These are phyloP conservation scores for Polytrichum formosum DNA, from an alignment of 225 moss, liverwort and hornwort genomes.

Conservation along the genomic window DNA sequence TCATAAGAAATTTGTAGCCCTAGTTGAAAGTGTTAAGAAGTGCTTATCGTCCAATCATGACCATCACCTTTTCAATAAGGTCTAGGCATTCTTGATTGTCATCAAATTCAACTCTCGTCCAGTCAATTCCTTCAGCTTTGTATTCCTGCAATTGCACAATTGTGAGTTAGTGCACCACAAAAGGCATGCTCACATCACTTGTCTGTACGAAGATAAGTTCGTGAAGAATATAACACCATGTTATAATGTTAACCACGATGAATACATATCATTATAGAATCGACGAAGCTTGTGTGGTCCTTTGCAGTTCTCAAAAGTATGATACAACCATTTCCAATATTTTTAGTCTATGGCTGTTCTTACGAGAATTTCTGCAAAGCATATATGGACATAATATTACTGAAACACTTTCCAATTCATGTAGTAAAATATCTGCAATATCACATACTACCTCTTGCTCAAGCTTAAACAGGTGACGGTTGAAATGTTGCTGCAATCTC, in stretches of 20 bases:
- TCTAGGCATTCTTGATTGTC: constrained; percentile 28
- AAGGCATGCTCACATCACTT: too few species aligned
- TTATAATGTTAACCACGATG: too few species aligned
- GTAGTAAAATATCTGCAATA: too few species aligned
- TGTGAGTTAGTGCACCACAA: not conserved
- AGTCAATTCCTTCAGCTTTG: constrained; percentile 14
- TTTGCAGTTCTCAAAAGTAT: too few species aligned
- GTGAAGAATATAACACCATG: too few species aligned
- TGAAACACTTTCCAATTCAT: not conserved
- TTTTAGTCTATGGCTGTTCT: too few species aligned
- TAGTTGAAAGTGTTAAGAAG: not conserved
- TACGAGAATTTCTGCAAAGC: not conserved
- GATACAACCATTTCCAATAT: too few species aligned
- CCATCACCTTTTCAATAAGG: constrained; percentile 33
- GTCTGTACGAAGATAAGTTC: too few species aligned
- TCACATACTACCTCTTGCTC: constrained; percentile 20
- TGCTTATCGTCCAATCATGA: not conserved
- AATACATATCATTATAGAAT: too few species aligned
- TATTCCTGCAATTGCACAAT: constrained; percentile 15
- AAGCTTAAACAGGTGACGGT: constrained; percentile 22
- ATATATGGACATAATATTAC: not conserved
- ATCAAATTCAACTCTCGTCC: constrained; percentile 21
- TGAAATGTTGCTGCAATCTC: constrained; percentile 30
- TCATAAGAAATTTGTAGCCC: too few species aligned
- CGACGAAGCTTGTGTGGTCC: too few species aligned